Evolutionary conservation across 2,329 filamentous ascomycete species (phyloP).

Genomic region (Microascus cirrosus): DNA sequence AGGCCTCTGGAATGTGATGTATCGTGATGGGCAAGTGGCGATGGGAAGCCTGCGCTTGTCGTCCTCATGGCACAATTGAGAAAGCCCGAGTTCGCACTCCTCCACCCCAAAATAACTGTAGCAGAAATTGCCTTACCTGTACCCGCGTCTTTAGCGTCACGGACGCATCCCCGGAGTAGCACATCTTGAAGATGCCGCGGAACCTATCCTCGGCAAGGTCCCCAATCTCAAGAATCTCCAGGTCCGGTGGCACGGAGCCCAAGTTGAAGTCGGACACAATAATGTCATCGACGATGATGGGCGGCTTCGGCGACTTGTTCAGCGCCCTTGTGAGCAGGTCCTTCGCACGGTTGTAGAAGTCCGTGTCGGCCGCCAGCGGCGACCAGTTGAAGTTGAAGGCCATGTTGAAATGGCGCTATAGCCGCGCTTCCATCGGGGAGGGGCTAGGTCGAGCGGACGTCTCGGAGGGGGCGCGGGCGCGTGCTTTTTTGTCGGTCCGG

Average conservation of each 20-base stretch:
- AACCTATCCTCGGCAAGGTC: slow-evolving; percentile 96
- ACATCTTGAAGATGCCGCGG: slow-evolving; percentile 98
- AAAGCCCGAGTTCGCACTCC: too few species aligned
- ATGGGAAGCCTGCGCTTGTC: too few species aligned
- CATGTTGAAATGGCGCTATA: slow-evolving; percentile 52
- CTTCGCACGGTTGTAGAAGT: slow-evolving; percentile 80
- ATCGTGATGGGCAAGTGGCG: too few species aligned
- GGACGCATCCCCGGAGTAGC: slow-evolving; percentile 90
- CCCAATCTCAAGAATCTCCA: slow-evolving; percentile 96
- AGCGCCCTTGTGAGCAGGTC: slow-evolving; percentile 90
- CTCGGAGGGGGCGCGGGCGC: background rate
- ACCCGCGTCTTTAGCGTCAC: slow-evolving; percentile 91
- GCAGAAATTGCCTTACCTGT: slow-evolving; percentile 49
- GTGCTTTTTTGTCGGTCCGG: background rate
- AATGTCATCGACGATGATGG: slow-evolving; percentile 99
- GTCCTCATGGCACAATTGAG: too few species aligned
- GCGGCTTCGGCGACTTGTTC: slow-evolving; percentile 96
- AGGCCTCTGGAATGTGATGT: too few species aligned
- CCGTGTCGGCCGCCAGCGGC: slow-evolving; percentile 89
- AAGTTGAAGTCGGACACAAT: slow-evolving; percentile 96
- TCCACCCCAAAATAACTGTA: slow-evolving; percentile 6
- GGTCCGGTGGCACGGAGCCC: slow-evolving; percentile 82
- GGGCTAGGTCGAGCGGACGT: background rate
- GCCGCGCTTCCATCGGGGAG: slow-evolving; percentile 3
- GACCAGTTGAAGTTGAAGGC: slow-evolving; percentile 99